Evolutionary conservation across 169 alveolate species (phyloP), one percentile per base, ranked within the genome.

Genomic region (Cryptosporidium meleagridis): DNA sequence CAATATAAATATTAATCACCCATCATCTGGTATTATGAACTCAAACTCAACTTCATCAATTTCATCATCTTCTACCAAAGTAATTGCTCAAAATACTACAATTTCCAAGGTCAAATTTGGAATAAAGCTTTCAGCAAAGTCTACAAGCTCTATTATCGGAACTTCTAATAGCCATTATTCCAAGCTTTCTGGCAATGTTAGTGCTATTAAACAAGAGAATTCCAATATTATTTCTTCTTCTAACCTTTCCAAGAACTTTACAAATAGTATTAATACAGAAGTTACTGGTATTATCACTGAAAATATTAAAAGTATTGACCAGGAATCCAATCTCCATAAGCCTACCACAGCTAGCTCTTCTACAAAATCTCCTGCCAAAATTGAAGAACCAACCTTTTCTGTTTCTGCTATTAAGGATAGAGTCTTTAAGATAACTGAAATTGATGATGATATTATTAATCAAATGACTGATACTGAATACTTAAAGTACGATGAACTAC

Each of bases 381-480:
- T 26, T 10, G 89, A 45, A 29, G 89, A 80, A 33, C 89, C 89
- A 37, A 62, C 62, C 12, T 62, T 80, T 18, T 16, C 69, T 6
- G 62, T 80, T 8, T 80, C 89, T 44, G 89, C 89, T 9, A 80
- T 80, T 80, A 80, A 80, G 39, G 75, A 65, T 12, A 80, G 26
- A 48, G 33, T 67, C 14, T 80, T 80, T 41, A 80, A 65, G 48
- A 80, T 80, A 3, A 16, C 89, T 29, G 89, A 80, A 65, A 65
- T 80, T 44, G 68, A 26, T 62, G 89, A 80, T 45, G 68, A 80
- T n/a, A 61, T 80, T 45, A 80, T 80, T 65, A 62, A 59, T 26
- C 80, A 23, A 16, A 80, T 80, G 89, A 80, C 89, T 16, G 89
- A 80, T 65, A 26, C 65, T 48, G 89, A 80, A 41, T 80, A 62